A percentile compares a stretch with the other conserved stretches of the same genome.
Conservation (phyloP, 2,329 filamentous ascomycete genomes). For the Ceratocystis smalleyi region DNA sequence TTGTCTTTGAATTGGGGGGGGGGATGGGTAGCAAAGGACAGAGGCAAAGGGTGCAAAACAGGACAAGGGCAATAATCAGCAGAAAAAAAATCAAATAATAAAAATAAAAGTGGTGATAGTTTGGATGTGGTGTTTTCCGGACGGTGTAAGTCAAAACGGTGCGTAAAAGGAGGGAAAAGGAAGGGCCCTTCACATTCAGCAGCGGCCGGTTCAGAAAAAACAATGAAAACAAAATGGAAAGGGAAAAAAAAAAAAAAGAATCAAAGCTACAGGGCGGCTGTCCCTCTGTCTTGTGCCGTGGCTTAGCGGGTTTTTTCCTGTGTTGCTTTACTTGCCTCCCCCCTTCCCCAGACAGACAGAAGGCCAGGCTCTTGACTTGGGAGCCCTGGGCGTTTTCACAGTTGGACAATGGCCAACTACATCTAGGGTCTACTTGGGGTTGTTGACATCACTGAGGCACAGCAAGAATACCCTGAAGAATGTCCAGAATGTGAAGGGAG, state of each 20-base stretch:
- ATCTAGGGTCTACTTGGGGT: not conserved
- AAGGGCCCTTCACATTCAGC: not conserved
- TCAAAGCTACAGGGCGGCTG: not conserved
- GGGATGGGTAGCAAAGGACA: not conserved
- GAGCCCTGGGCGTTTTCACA: slow-evolving; percentile 1
- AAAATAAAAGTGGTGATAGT: slow-evolving; percentile 5
- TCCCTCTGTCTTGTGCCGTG: not conserved
- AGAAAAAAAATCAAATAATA: not conserved
- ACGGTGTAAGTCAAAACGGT: slow-evolving; percentile 2
- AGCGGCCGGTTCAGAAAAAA: not conserved
- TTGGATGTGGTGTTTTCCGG: not conserved
- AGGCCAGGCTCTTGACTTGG: not conserved
- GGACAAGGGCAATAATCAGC: not conserved
- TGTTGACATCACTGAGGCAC: not conserved
- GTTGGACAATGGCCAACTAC: not conserved
- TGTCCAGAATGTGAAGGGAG: not conserved
- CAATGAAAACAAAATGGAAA: not conserved
- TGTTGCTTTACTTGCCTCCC: not conserved
- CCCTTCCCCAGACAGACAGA: not conserved
- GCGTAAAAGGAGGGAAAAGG: not conserved
- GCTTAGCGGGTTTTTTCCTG: slow-evolving; percentile 1
- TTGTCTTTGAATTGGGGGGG: not conserved
- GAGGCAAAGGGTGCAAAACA: not conserved
- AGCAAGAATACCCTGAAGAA: not conserved
- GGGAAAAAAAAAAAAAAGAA: not conserved